Evolutionary conservation across 1,139 yeast genomes (phyloP).

Genomic region (Taphrina pruni): DNA sequence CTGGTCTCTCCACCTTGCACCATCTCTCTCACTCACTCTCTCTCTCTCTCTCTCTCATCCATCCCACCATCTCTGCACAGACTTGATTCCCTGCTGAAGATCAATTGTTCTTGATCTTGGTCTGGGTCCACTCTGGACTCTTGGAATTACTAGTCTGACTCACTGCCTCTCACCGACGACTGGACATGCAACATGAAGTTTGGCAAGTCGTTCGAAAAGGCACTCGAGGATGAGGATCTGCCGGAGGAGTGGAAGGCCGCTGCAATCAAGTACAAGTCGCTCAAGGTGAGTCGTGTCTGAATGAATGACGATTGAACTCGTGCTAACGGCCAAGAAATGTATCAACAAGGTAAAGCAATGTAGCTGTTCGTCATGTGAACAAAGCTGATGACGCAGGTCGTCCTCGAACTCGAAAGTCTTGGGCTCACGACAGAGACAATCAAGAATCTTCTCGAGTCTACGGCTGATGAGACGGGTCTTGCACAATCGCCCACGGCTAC

Average conservation of each 20-base stretch:
- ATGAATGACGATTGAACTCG: no score
- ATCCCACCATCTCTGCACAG: neutral
- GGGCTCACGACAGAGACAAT: slow-evolving; percentile 52
- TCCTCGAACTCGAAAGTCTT: slow-evolving; percentile 61
- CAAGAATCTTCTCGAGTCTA: slow-evolving; percentile 30
- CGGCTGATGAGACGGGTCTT: slow-evolving; percentile 45
- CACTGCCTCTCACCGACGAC: neutral
- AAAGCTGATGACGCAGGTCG: slow-evolving; percentile 55
- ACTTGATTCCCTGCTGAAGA: neutral
- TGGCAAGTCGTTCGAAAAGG: slow-evolving; percentile 71
- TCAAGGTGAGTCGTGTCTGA: slow-evolving; percentile 61
- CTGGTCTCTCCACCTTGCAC: neutral
- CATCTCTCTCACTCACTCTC: neutral
- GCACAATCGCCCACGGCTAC: slow-evolving; percentile 41
- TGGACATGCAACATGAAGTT: slow-evolving; percentile 54
- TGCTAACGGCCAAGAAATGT: slow-evolving; percentile 24
- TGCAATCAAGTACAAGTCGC: slow-evolving; percentile 72
- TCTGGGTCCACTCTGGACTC: neutral
- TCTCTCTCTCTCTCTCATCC: neutral
- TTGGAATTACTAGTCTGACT: neutral
- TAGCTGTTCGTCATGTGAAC: no score
- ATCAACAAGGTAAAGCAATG: slow-evolving; percentile 24
- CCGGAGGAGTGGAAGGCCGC: slow-evolving; percentile 73
- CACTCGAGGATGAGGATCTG: slow-evolving; percentile 64
- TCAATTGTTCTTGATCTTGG: no score